Percentiles rank a stretch among this genome's conserved stretches.
Conservation (phyloP, 305 asterid genomes). For the Caryopteris hybrid region DNA sequence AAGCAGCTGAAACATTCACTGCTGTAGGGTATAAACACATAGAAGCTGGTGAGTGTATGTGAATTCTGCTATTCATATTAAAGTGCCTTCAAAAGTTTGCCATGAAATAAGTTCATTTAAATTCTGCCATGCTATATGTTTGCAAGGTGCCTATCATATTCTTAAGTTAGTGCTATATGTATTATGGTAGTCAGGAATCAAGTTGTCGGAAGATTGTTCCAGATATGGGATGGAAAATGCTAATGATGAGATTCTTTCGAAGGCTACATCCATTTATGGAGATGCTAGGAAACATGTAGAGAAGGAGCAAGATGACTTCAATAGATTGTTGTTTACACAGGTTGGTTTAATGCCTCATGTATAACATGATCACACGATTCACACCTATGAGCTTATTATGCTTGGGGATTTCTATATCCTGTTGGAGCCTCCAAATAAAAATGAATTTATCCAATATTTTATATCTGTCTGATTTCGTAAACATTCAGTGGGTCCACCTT, state of each 20-base stretch:
- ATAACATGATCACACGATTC: background rate
- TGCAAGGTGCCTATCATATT: background rate
- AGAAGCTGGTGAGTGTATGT: conserved; percentile 73
- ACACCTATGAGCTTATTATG: background rate
- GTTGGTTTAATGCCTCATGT: conserved; percentile 33
- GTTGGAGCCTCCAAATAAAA: background rate
- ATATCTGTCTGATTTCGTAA: conserved; percentile 10
- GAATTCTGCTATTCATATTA: conserved; percentile 12
- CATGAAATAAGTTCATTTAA: background rate
- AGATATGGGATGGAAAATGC: conserved; percentile 79
- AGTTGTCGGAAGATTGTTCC: conserved; percentile 87
- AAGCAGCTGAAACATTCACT: conserved; percentile 88
- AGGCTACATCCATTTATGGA: conserved; percentile 83
- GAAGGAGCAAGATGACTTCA: conserved; percentile 94
- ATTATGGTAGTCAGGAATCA: conserved; percentile 72
- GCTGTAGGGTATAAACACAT: conserved; percentile 91
- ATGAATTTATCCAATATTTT: conserved; percentile 9
- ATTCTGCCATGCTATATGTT: background rate
- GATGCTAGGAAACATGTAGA: conserved; percentile 92
- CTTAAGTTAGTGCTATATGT: conserved; percentile 26
- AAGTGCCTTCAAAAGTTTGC: background rate
- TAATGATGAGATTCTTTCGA: conserved; percentile 76
- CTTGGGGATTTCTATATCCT: background rate
- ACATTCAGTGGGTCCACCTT: background rate
- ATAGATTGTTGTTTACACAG: conserved; percentile 71